A percentile compares a stretch with the other conserved stretches of the same genome.
Conservation (phyloP, 108 stramenopile species). For the Nitzschia palea region DNA sequence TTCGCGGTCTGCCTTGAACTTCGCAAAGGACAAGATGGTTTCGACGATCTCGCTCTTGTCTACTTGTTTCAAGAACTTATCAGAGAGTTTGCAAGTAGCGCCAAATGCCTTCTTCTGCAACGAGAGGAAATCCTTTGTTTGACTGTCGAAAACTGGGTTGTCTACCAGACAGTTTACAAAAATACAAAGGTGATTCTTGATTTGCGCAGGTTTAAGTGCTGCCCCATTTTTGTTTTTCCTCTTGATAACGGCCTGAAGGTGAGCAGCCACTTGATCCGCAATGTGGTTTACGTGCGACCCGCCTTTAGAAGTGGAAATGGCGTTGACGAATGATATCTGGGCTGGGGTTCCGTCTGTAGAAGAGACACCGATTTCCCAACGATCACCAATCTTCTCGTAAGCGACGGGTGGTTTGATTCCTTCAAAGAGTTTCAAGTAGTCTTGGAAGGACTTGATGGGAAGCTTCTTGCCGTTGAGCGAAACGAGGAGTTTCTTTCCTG, state of each 20-base stretch:
- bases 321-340: constrained; percentile 98
- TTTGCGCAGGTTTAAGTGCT: constrained; percentile 85
- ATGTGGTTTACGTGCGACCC: constrained; percentile 93
- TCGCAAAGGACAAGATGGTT: constrained; percentile 73
- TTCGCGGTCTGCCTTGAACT: constrained; percentile 88
- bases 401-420: constrained; percentile 79
- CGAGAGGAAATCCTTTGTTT: constrained; percentile 97
- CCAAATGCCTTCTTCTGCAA: constrained; percentile 80
- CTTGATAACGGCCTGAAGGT: constrained; percentile 58
- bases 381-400: constrained; percentile 83
- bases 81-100: constrained; percentile 64
- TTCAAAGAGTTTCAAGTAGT: constrained; percentile 91
- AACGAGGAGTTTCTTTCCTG: constrained; percentile 87
- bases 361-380: constrained; percentile 96
- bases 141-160: constrained; percentile 97
- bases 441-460: constrained; percentile 88
- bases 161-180: constrained; percentile 97
- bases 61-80: constrained; percentile 85
- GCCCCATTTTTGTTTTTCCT: constrained; percentile 95
- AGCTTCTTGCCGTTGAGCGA: constrained; percentile 92
- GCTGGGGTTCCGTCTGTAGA: constrained; percentile 84
- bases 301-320: constrained; percentile 96
- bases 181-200: constrained; percentile 95
- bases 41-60: constrained; percentile 94
- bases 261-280: constrained; percentile 82